Base-by-base conservation (phyloP, 768 basidiomycete species). In the Pleurotus djamor region DNA sequence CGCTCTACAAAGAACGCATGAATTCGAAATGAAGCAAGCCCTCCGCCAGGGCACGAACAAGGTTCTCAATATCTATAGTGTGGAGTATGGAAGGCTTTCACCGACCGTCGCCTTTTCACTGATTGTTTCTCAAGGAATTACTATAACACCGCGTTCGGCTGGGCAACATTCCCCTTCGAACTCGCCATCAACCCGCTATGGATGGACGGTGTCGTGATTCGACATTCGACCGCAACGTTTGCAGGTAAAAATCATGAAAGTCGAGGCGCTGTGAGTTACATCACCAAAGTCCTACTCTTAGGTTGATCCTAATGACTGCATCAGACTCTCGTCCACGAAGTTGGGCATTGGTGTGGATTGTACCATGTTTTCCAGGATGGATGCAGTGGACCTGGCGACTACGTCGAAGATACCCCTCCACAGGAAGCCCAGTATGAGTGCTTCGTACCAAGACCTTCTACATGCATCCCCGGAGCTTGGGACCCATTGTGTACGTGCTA, bases 141-240 rank as follows among this genome's bases (percentile, higher is more conserved):
- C n/a, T 35, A 54, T 4, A 21, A 13, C 13, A 14, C 14, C 35
- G 16, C 52, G 13, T 14, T 54, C 36, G 52, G 52, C 8, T 54
- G 52, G 52, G 52, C 52, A n/a, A 54, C 52, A 7, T 54, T 54
- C 52, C 52, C 52, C 3, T 54, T 33, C 38, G 52, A 54, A 54
- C 35, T 13, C 12, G 32, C 52, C 8, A 13, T 37, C n/a, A 54
- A 54, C 52, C 52, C 52, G 35, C 8, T 33, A 7, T 54, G 52
- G 52, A 54, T 54, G 52, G 52, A 54, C 16, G 52, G 52, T 4
- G 52, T 54, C 7, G 35, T 54, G 5, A 37, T 54, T 9, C 5
- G 52, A 2, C 33, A 54, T 37, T 33, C 52, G 34, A 54, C 52
- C 12, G 13, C 35, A n/a, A 16, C 52, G 35, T 34, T 37, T 7